Percentiles rank a stretch among this genome's conserved stretches.
These are phyloP conservation scores for Capsicum pubescens DNA, from an alignment of 257 asterid genomes.

Conservation along the genomic window DNA sequence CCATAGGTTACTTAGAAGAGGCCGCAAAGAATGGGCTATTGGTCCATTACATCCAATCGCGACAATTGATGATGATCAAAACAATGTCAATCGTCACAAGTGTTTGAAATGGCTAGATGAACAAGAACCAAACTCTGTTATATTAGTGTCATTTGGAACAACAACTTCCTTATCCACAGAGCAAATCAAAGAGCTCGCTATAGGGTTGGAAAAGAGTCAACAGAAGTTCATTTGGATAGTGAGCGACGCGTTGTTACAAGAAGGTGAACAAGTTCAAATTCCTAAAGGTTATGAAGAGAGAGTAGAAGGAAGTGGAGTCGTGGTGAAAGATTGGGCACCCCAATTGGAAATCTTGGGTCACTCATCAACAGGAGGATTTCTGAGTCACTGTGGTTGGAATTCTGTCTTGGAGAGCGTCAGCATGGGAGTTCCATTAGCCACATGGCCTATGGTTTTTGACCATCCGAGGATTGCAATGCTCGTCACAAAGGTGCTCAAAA, in stretches of 20 bases:
- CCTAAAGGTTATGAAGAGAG: background rate
- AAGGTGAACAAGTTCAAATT: background rate
- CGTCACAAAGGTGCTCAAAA: background rate
- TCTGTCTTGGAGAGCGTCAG: background rate
- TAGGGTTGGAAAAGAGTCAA: background rate
- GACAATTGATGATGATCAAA: background rate
- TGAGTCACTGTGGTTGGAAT: background rate
- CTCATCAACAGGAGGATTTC: background rate
- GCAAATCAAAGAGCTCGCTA: background rate
- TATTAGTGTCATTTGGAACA: background rate
- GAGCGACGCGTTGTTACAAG: background rate
- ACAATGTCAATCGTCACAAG: background rate
- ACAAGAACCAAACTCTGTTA: background rate
- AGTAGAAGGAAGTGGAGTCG: background rate
- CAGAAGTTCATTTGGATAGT: background rate
- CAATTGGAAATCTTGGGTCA: background rate
- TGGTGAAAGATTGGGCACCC: background rate
- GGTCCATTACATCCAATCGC: background rate
- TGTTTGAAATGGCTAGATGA: conserved; percentile 2
- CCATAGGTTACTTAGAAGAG: background rate
- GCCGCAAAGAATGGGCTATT: background rate
- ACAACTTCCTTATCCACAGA: background rate
- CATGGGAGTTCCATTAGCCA: background rate
- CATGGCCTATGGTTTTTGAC: background rate
- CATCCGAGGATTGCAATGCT: background rate